phyloP scores from a whole-genome alignment of 116 monocot genomes.

The Zostera marina region DNA sequence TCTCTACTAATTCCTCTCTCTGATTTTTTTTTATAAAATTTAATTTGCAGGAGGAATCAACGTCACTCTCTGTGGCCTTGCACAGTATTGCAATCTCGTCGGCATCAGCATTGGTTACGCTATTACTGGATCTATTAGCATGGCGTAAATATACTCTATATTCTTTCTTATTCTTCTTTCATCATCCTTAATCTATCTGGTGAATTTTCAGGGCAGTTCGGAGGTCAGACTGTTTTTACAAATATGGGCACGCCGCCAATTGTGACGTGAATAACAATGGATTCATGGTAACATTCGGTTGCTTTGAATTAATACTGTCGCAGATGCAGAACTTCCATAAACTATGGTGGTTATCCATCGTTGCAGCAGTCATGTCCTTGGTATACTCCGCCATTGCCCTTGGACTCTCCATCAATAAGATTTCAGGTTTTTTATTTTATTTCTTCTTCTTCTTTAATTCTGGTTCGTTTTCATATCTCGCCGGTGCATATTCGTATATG shows the following conservation, averaged over 20 bases:
- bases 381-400: conserved; percentile 50
- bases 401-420: conserved; percentile 33
- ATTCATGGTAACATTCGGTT: conserved; percentile 55
- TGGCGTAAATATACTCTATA: conserved; percentile 11
- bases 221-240: conserved; percentile 72
- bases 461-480: no score
- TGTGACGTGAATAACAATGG: conserved; percentile 47
- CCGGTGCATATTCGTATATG: no score
- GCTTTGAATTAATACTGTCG: conserved; percentile 38
- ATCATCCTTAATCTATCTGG: no score
- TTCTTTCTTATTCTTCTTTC: background rate
- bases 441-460: background rate
- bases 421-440: conserved; percentile 19
- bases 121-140: conserved; percentile 23
- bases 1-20: no score
- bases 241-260: conserved; percentile 28
- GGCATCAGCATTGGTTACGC: conserved; percentile 30
- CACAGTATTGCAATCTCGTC: conserved; percentile 19
- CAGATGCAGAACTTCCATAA: conserved; percentile 57
- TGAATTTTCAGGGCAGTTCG: conserved; percentile 46
- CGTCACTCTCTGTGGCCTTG: conserved; percentile 18
- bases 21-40: no score
- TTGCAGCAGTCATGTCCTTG: conserved; percentile 71
- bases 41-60: conserved; percentile 24
- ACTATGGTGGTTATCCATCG: conserved; percentile 52